Conservation (phyloP, 495 filamentous ascomycete species). For the Neurospora tetrasperma region DNA sequence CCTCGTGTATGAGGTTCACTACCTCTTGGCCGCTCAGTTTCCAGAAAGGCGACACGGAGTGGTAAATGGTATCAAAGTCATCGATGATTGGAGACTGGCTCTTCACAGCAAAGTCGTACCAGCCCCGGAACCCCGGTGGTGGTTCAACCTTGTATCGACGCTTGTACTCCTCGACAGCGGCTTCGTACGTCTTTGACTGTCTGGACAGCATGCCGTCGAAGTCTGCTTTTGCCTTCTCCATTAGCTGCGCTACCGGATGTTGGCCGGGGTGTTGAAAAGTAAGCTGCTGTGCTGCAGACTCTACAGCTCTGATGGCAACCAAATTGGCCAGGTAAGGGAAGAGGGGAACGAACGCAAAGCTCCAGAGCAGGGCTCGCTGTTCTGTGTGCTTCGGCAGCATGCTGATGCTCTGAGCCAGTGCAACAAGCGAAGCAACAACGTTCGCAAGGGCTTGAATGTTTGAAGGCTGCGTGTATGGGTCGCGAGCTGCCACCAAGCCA, state of each 20-base stretch:
- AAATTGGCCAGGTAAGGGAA: constrained; percentile 14
- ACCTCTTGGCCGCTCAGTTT: constrained; percentile 18
- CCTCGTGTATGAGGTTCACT: constrained; percentile 2
- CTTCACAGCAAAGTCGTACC: constrained; percentile 54
- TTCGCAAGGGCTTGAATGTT: constrained; percentile 7
- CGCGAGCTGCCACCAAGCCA: constrained; percentile 12
- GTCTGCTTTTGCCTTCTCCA: constrained; percentile 27
- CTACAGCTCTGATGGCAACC: not conserved
- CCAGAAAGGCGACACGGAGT: constrained; percentile 20
- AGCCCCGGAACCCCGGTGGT: constrained; percentile 50
- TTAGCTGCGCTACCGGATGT: constrained; percentile 40
- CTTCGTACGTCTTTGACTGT: constrained; percentile 36
- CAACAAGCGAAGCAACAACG: constrained; percentile 11
- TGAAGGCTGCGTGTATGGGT: constrained; percentile 15
- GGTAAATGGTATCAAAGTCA: constrained; percentile 49
- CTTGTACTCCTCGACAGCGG: constrained; percentile 41
- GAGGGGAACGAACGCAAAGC: constrained; percentile 8
- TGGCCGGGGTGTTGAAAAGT: not conserved
- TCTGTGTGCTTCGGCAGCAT: constrained; percentile 16
- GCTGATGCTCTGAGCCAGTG: constrained; percentile 11
- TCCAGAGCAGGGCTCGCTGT: constrained; percentile 9
- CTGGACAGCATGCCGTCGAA: constrained; percentile 28
- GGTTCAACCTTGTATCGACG: constrained; percentile 42
- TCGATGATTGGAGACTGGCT: constrained; percentile 55
- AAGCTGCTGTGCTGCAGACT: not conserved